phyloP scores from a whole-genome alignment of 2,329 filamentous ascomycete species.

The Exophiala calicioides region DNA sequence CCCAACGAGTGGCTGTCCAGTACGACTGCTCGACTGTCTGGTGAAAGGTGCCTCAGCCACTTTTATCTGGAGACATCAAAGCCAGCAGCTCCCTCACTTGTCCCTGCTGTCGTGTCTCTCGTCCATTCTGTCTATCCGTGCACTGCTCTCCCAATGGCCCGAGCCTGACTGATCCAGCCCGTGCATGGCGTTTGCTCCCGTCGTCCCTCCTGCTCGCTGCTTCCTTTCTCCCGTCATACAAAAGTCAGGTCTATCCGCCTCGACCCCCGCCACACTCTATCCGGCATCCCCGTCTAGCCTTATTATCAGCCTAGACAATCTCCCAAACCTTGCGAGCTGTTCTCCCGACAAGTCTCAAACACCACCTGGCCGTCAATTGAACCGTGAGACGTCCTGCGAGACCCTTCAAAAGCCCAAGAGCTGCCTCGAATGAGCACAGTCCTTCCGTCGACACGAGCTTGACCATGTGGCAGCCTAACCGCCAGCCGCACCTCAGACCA shows the following conservation, averaged over 20 bases:
- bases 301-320: too few species aligned
- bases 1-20: too few species aligned
- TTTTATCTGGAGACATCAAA: too few species aligned
- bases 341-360: neutral
- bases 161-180: conserved; percentile 3
- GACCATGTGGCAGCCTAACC: conserved; percentile 24
- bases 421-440: conserved; percentile 15
- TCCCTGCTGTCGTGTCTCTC: too few species aligned
- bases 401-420: neutral
- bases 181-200: conserved; percentile 9
- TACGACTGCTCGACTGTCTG: too few species aligned
- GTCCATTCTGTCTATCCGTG: neutral
- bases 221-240: conserved; percentile 1
- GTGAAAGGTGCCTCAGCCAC: too few species aligned
- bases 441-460: conserved; percentile 11
- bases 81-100: too few species aligned
- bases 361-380: neutral
- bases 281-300: too few species aligned
- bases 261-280: neutral
- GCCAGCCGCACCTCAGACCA: conserved; percentile 10
- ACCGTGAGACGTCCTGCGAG: neutral
- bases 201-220: neutral
- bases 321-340: neutral
- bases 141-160: conserved; percentile 2
- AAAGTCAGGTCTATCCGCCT: neutral